Evolutionary conservation across 768 basidiomycete genomes (phyloP).

Genomic region (Tephrocybe sp.): DNA sequence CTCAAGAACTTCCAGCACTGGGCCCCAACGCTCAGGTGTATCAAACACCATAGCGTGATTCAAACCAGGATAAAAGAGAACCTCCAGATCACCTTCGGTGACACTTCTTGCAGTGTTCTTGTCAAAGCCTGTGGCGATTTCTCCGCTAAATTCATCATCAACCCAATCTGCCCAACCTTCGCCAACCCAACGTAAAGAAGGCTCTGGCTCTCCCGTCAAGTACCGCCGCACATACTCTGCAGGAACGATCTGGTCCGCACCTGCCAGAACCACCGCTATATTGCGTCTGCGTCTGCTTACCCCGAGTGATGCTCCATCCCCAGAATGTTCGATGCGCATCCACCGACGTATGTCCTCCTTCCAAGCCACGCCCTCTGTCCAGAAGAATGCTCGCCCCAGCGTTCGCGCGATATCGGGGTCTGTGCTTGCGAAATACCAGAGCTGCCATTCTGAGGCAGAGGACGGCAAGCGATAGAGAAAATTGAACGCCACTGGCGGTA

Average conservation of each 20-base stretch:
- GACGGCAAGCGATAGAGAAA: conserved; percentile 61
- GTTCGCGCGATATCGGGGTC: conserved; percentile 64
- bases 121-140: background rate
- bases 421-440: conserved; percentile 68
- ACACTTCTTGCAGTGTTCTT: background rate
- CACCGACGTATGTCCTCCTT: conserved; percentile 48
- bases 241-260: conserved; percentile 41
- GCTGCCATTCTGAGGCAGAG: conserved; percentile 51
- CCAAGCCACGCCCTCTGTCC: conserved; percentile 63
- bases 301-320: background rate
- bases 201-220: conserved; percentile 29
- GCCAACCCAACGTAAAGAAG: conserved; percentile 23
- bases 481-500: conserved; percentile 62
- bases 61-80: conserved; percentile 34
- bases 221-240: conserved; percentile 34
- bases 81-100: conserved; percentile 26
- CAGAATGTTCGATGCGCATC: conserved; percentile 10
- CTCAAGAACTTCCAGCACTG: conserved; percentile 29
- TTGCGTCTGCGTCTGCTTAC: conserved; percentile 19
- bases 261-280: conserved; percentile 35
- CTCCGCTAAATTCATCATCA: background rate
- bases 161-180: conserved; percentile 10
- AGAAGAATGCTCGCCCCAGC: conserved; percentile 63
- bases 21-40: conserved; percentile 24
- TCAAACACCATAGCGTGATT: conserved; percentile 46